A percentile compares a stretch with the other conserved stretches of the same genome.
Conservation (phyloP, 768 basidiomycete genomes). For the Tubosaeta sp. region DNA sequence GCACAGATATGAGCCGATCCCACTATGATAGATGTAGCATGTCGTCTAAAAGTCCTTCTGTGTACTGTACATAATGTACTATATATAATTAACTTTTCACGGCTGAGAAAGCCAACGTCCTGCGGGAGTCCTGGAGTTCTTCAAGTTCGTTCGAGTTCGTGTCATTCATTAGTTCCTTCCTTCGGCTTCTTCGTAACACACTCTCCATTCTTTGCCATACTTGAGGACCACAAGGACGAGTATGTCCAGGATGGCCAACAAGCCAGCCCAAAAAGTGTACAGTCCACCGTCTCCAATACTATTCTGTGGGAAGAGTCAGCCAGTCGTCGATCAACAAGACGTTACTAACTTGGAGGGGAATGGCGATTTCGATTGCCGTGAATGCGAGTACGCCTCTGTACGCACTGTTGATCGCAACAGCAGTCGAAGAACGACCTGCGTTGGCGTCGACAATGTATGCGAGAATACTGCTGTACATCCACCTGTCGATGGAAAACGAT, state of each 20-base stretch:
- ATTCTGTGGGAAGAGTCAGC: constrained; percentile 36
- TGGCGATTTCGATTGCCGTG: constrained; percentile 66
- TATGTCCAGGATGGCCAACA: constrained; percentile 50
- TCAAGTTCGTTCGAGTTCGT: too few relatives aligned
- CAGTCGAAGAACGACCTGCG: constrained; percentile 71
- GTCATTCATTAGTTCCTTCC: neutral
- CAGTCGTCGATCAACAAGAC: neutral
- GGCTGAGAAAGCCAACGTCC: too few relatives aligned
- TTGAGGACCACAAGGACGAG: constrained; percentile 56
- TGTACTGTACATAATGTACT: too few relatives aligned
- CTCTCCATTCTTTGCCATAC: constrained; percentile 61
- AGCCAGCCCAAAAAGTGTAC: constrained; percentile 63
- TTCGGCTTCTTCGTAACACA: constrained; percentile 5
- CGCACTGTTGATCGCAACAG: constrained; percentile 70
- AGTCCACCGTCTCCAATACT: constrained; percentile 77
- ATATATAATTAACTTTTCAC: too few relatives aligned
- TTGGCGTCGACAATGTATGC: constrained; percentile 90
- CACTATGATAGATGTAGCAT: neutral
- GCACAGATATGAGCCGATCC: constrained; percentile 37
- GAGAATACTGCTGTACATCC: constrained; percentile 65
- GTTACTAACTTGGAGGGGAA: constrained; percentile 53
- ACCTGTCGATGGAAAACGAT: constrained; percentile 27
- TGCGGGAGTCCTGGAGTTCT: too few relatives aligned
- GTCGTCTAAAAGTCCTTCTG: too few relatives aligned
- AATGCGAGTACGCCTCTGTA: constrained; percentile 70